Conservation (phyloP, 768 basidiomycete genomes). For the Naematelia aurantialba region DNA sequence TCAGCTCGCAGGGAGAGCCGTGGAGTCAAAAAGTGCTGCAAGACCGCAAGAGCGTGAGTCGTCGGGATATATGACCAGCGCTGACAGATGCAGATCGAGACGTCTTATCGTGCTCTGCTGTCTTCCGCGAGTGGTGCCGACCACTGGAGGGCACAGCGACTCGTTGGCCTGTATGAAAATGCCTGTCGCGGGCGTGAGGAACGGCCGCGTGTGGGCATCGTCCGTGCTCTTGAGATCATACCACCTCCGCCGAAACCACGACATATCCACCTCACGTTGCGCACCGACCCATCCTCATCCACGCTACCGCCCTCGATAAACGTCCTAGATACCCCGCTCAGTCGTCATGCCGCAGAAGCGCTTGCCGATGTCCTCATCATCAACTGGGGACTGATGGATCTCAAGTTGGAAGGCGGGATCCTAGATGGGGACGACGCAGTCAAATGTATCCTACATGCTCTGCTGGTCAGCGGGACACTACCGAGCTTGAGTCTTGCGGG, state of each 20-base stretch:
- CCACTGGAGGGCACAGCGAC: slow-evolving; percentile 82
- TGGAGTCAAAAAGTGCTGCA: slow-evolving; percentile 72
- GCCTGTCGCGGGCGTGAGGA: slow-evolving; percentile 50
- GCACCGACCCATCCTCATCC: slow-evolving; percentile 15
- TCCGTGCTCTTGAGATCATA: slow-evolving; percentile 43
- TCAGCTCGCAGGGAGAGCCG: slow-evolving; percentile 77
- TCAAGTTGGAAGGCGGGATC: slow-evolving; percentile 81
- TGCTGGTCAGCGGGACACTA: slow-evolving; percentile 75
- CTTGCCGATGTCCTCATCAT: slow-evolving; percentile 87
- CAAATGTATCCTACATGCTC: slow-evolving; percentile 83
- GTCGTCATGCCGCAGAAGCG: slow-evolving; percentile 65
- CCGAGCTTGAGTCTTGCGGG: slow-evolving; percentile 81
- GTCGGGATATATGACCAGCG: slow-evolving; percentile 52
- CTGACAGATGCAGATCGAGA: slow-evolving; percentile 51
- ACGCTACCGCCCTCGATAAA: slow-evolving; percentile 52
- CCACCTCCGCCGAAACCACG: slow-evolving; percentile 30
- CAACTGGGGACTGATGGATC: slow-evolving; percentile 85
- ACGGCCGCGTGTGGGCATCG: slow-evolving; percentile 38
- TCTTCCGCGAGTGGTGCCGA: slow-evolving; percentile 53
- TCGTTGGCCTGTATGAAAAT: slow-evolving; percentile 73
- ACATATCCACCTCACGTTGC: slow-evolving; percentile 21
- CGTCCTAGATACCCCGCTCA: slow-evolving; percentile 59
- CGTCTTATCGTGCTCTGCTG: slow-evolving; percentile 27
- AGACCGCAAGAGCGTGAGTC: slow-evolving; percentile 64
- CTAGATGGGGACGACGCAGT: slow-evolving; percentile 72